Percentiles rank a stretch among this genome's conserved stretches.
These are phyloP conservation scores for Colletotrichum echinochloae DNA, from an alignment of 2,329 filamentous ascomycete genomes.

Conservation along the genomic window DNA sequence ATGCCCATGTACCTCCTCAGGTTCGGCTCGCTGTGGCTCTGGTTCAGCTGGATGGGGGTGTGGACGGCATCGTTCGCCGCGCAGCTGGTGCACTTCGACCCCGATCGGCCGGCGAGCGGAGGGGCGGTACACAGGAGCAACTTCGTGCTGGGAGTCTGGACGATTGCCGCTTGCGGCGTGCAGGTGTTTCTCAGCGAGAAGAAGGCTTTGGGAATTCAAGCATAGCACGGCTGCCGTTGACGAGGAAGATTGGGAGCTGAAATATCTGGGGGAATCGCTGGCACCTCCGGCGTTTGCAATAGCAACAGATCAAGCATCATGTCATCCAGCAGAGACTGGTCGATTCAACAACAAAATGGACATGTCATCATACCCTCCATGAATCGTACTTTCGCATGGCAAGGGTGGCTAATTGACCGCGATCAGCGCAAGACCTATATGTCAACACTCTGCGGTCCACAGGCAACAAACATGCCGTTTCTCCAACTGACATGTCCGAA, in stretches of 20 bases:
- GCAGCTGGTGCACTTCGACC: constrained; percentile 42
- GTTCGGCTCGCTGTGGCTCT: constrained; percentile 29
- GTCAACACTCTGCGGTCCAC: no score
- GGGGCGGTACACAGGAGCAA: constrained; percentile 43
- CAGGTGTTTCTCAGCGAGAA: constrained; percentile 41
- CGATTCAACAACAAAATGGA: background rate
- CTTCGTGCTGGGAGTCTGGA: constrained; percentile 44
- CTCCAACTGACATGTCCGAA: no score
- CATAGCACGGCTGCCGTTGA: background rate
- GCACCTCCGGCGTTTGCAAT: background rate
- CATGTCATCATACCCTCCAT: background rate
- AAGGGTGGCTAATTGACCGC: no score
- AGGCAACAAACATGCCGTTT: background rate
- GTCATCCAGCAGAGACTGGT: background rate
- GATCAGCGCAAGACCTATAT: no score
- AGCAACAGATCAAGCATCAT: background rate
- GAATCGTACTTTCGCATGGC: background rate
- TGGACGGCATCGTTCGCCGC: constrained; percentile 22
- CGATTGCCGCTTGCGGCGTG: constrained; percentile 40
- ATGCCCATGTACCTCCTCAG: constrained; percentile 26
- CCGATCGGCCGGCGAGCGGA: constrained; percentile 42
- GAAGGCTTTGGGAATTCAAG: background rate
- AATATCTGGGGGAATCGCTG: no score
- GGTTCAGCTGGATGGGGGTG: constrained; percentile 35
- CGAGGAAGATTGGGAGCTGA: no score